Conservation (phyloP, 1,139 yeast species). For the Protomyces pachydermus region DNA sequence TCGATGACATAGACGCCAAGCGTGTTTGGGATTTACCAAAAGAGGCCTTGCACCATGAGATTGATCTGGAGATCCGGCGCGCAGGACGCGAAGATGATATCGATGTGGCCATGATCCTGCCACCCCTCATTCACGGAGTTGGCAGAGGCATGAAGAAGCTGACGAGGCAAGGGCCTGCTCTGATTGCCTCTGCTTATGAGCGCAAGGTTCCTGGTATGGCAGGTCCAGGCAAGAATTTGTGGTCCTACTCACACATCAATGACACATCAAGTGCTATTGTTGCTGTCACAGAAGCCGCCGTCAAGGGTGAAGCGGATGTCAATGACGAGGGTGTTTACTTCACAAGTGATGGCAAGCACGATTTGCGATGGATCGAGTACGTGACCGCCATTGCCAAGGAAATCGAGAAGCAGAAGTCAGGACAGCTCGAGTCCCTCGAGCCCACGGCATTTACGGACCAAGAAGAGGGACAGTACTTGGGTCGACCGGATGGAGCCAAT, state of each 20-base stretch:
- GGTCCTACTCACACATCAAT: neutral
- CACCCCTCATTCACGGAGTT: neutral
- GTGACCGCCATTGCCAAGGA: neutral
- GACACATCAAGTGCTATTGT: neutral
- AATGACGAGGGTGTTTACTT: neutral
- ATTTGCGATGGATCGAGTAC: neutral
- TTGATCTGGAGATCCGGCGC: neutral
- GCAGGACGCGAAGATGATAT: neutral
- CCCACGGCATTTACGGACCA: neutral
- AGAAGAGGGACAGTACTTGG: neutral
- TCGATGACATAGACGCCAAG: neutral
- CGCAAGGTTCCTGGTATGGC: neutral
- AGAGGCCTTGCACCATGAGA: neutral
- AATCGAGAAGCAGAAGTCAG: neutral
- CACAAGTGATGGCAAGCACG: neutral
- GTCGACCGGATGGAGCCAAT: neutral
- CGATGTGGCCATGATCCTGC: neutral
- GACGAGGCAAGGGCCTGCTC: neutral
- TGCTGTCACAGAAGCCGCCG: neutral
- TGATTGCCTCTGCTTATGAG: neutral
- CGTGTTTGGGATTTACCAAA: neutral
- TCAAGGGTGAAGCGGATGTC: neutral
- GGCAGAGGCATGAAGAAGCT: neutral
- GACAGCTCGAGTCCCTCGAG: neutral
- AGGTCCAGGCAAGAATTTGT: neutral